These are phyloP conservation scores for Leishmania guyanensis DNA, from an alignment of 208 protist genomes.

Conservation along the genomic window DNA sequence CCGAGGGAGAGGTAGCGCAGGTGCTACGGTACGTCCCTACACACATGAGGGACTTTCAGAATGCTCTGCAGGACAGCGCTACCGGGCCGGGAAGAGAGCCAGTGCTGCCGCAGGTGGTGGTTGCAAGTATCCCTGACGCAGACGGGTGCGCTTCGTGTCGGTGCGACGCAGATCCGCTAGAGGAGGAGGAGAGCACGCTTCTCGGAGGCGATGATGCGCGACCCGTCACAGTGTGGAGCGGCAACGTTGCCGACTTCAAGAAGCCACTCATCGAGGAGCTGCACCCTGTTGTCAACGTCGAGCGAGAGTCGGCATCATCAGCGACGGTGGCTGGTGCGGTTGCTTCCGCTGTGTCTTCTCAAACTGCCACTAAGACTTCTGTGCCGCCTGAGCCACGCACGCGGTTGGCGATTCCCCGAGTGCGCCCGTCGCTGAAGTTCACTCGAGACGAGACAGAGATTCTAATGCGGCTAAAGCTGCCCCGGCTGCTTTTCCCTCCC, in stretches of 20 bases:
- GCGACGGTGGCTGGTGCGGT: background rate
- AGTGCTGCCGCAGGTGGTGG: slow-evolving; percentile 4
- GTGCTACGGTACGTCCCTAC: slow-evolving; percentile 68
- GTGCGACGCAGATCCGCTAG: slow-evolving; percentile 30
- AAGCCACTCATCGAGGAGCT: slow-evolving; percentile 68
- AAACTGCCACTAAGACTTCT: background rate
- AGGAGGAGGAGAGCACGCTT: slow-evolving; percentile 62
- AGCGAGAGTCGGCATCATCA: background rate
- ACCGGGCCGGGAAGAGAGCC: background rate
- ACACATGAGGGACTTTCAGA: slow-evolving; percentile 57
- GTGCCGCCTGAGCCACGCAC: slow-evolving; percentile 8
- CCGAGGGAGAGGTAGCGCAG: slow-evolving; percentile 64
- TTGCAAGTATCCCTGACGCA: slow-evolving; percentile 12
- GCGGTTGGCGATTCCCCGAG: slow-evolving; percentile 57
- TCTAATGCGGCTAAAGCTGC: slow-evolving; percentile 47
- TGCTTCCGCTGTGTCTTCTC: background rate
- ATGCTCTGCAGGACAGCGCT: slow-evolving; percentile 37
- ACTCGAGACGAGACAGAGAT: slow-evolving; percentile 59
- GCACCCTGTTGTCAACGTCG: background rate
- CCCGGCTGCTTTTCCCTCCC: slow-evolving; percentile 66
- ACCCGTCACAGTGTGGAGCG: slow-evolving; percentile 65
- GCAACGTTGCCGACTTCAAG: slow-evolving; percentile 81
- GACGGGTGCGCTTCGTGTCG: background rate
- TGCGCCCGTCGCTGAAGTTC: slow-evolving; percentile 44
- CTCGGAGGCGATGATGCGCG: slow-evolving; percentile 20